Evolutionary conservation across 2,329 filamentous ascomycete genomes (phyloP).

Genomic region (Trichoderma sp.): DNA sequence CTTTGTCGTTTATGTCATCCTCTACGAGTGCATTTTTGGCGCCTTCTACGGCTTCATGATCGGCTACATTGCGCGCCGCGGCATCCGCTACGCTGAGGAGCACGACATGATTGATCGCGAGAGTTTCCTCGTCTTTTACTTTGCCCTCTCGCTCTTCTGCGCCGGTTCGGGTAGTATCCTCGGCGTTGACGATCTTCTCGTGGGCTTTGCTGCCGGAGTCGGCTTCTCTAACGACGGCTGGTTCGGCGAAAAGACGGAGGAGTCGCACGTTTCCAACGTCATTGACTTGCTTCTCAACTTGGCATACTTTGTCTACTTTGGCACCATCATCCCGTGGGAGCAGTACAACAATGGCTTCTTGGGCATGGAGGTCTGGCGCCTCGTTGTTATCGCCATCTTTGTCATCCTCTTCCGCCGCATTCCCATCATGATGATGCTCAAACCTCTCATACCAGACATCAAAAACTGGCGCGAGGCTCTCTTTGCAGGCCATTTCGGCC

Average conservation of each 20-base stretch:
- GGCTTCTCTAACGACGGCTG: slow-evolving; percentile 99
- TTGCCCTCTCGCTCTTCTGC: slow-evolving; percentile 91
- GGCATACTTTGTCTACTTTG: slow-evolving; percentile 97
- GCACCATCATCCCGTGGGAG: slow-evolving; percentile 94
- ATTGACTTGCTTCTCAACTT: slow-evolving; percentile 96
- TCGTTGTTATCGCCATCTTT: slow-evolving; percentile 90
- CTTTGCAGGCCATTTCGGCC: slow-evolving; percentile 96
- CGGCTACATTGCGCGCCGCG: slow-evolving; percentile 85
- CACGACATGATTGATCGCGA: slow-evolving; percentile 88
- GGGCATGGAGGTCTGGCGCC: slow-evolving; percentile 79
- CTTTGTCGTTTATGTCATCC: slow-evolving; percentile 84
- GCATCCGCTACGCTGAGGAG: slow-evolving; percentile 83
- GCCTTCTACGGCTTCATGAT: slow-evolving; percentile 82
- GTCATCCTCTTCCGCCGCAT: slow-evolving; percentile 96
- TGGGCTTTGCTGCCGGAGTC: slow-evolving; percentile 94
- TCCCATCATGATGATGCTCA: slow-evolving; percentile 86
- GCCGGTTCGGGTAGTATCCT: slow-evolving; percentile 89
- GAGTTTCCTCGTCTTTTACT: slow-evolving; percentile 98
- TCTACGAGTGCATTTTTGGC: slow-evolving; percentile 96
- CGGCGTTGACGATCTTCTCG: slow-evolving; percentile 87
- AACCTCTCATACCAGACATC: slow-evolving; percentile 91
- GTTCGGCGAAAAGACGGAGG: slow-evolving; percentile 97
- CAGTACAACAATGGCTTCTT: slow-evolving; percentile 75
- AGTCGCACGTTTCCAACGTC: slow-evolving; percentile 98
- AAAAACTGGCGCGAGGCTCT: slow-evolving; percentile 97